These are phyloP conservation scores for Kazachstania viticola DNA, from an alignment of 805 yeast genomes.

Conservation along the genomic window DNA sequence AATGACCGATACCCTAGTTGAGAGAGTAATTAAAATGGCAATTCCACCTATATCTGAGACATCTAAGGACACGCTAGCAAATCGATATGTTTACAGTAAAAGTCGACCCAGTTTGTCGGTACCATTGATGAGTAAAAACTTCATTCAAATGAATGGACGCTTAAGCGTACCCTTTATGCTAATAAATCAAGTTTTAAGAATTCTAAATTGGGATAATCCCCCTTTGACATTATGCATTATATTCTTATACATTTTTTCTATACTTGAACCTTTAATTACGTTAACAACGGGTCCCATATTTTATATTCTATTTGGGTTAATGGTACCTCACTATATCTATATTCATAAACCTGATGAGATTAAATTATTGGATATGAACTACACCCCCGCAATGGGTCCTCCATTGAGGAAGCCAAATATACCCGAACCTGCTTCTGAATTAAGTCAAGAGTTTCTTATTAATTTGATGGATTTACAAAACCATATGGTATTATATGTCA, in stretches of 20 bases:
- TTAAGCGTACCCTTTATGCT: conserved; percentile 49
- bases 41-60: conserved; percentile 49
- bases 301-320: conserved; percentile 38
- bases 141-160: conserved; percentile 50
- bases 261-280: conserved; percentile 49
- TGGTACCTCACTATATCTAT: conserved; percentile 56
- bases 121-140: conserved; percentile 56
- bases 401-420: conserved; percentile 36
- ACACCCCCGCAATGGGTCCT: conserved; percentile 40
- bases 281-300: conserved; percentile 44
- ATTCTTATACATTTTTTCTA: conserved; percentile 36
- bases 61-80: conserved; percentile 34
- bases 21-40: conserved; percentile 58
- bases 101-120: conserved; percentile 60
- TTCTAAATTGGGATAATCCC: conserved; percentile 57
- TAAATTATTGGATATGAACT: conserved; percentile 27
- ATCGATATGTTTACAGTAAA: conserved; percentile 49
- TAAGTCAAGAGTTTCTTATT: conserved; percentile 63
- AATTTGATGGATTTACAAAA: conserved; percentile 80
- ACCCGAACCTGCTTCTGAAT: conserved; percentile 67
- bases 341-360: conserved; percentile 51
- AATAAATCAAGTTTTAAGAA: conserved; percentile 42
- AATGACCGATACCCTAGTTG: conserved; percentile 61
- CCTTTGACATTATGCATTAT: conserved; percentile 48
- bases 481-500: conserved; percentile 56